Evolutionary conservation across 1,284 basidiomycete species (phyloP).

Genomic region (Ganoderma resinaceum): DNA sequence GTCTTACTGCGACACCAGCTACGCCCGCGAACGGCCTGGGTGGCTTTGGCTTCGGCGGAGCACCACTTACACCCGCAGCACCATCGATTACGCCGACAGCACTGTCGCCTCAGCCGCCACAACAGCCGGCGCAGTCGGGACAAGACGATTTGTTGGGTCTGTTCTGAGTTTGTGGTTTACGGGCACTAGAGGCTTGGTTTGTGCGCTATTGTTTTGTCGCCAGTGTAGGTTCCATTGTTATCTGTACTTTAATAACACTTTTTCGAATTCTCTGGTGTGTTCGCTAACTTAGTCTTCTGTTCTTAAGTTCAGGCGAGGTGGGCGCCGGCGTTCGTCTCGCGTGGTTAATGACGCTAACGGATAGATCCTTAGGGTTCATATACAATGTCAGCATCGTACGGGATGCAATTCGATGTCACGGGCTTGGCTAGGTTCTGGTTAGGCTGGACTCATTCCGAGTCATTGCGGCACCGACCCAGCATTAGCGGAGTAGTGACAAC

Average conservation of each 20-base stretch:
- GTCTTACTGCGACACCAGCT: constrained; percentile 33
- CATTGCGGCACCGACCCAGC: not conserved
- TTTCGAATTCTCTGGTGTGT: not conserved
- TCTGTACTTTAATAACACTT: constrained; percentile 9
- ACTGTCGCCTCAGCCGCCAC: constrained; percentile 31
- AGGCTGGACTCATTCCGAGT: not conserved
- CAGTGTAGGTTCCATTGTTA: constrained; percentile 4
- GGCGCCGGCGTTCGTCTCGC: not conserved
- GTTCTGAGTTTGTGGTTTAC: constrained; percentile 1
- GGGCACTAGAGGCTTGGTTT: not conserved
- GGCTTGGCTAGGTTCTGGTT: not conserved
- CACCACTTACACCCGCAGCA: constrained; percentile 20
- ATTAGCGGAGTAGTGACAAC: not conserved
- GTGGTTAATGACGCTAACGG: not conserved
- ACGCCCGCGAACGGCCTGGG: constrained; percentile 32
- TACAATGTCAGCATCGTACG: not conserved
- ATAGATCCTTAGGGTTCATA: not conserved
- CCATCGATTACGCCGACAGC: constrained; percentile 26
- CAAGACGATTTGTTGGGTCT: constrained; percentile 57
- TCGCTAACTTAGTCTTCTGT: too few species aligned
- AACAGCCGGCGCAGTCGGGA: constrained; percentile 39
- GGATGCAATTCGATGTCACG: not conserved
- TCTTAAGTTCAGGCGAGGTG: not conserved
- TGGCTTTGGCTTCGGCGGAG: constrained; percentile 37
- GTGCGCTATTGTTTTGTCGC: not conserved